Evolutionary conservation across 352 stramenopile species (phyloP).

Genomic region (Phytophthora meadii): DNA sequence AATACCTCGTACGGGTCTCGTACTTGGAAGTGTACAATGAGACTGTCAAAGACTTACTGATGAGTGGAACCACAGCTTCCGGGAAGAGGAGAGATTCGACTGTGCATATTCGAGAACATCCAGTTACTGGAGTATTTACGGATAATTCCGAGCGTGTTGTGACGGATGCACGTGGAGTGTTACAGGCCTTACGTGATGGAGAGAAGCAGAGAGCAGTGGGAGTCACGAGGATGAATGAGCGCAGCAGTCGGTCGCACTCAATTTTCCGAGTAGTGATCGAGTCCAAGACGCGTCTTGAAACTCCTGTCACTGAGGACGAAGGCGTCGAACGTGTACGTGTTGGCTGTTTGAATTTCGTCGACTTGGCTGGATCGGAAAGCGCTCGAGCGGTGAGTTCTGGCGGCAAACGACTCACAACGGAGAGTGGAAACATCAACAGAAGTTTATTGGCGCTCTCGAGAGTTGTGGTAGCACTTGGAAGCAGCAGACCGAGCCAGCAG

Average conservation of each 20-base stretch:
- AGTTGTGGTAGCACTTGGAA: constrained; percentile 90
- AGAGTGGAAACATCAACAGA: constrained; percentile 69
- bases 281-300: constrained; percentile 39
- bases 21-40: constrained; percentile 99
- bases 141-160: constrained; percentile 55
- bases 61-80: constrained; percentile 1
- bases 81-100: constrained; percentile 32
- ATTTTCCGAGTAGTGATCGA: constrained; percentile 56
- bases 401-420: constrained; percentile 56
- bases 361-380: constrained; percentile 94
- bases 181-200: constrained; percentile 49
- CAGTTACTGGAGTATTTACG: constrained; percentile 57
- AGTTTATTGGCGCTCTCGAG: constrained; percentile 83
- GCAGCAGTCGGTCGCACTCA: constrained; percentile 62
- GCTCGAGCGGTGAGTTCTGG: constrained; percentile 82
- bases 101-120: constrained; percentile 56
- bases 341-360: constrained; percentile 90
- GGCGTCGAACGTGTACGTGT: constrained; percentile 36
- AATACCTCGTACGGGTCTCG: constrained; percentile 94
- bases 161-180: constrained; percentile 43
- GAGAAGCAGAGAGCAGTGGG: constrained; percentile 50
- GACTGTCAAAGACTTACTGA: constrained; percentile 93
- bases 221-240: constrained; percentile 64
- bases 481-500: constrained; percentile 60
- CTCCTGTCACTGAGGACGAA: constrained; percentile 11